A percentile compares a stretch with the other conserved stretches of the same genome.
Conservation (phyloP, 306 rosid genomes). For the Lagenaria siceraria region DNA sequence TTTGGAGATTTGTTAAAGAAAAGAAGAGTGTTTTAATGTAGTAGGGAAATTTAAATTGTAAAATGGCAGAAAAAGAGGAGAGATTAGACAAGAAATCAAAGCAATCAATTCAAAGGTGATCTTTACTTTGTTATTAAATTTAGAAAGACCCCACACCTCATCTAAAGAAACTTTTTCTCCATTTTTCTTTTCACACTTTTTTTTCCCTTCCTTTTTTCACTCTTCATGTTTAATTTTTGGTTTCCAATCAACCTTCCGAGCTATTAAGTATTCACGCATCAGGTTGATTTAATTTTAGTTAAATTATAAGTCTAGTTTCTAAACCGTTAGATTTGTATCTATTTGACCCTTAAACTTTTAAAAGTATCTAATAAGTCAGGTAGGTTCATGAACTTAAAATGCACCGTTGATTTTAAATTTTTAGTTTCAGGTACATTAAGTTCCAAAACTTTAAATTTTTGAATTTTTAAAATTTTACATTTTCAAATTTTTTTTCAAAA, state of each 20-base stretch:
- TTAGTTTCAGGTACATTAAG: too few species aligned
- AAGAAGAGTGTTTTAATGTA: neutral
- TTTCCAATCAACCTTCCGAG: neutral
- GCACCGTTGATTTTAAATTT: too few species aligned
- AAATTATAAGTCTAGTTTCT: too few species aligned
- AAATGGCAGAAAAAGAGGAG: neutral
- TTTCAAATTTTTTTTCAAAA: too few species aligned
- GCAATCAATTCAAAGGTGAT: neutral
- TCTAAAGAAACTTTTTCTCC: neutral
- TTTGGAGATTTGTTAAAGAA: neutral
- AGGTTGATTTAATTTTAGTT: neutral
- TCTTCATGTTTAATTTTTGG: neutral
- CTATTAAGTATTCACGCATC: neutral
- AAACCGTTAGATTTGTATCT: too few species aligned
- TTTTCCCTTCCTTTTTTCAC: neutral
- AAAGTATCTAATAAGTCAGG: too few species aligned
- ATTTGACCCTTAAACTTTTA: too few species aligned
- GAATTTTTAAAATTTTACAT: too few species aligned
- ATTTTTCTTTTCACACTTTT: neutral
- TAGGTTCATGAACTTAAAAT: too few species aligned
- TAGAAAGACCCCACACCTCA: neutral
- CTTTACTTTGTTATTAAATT: neutral
- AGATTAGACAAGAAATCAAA: conserved; percentile 5
- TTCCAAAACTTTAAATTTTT: too few species aligned
- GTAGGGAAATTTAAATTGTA: neutral